Percentiles rank a stretch among this genome's conserved stretches.
Evolutionary conservation across 1,139 yeast species (phyloP).

Genomic region (Geotrichum reessii): DNA sequence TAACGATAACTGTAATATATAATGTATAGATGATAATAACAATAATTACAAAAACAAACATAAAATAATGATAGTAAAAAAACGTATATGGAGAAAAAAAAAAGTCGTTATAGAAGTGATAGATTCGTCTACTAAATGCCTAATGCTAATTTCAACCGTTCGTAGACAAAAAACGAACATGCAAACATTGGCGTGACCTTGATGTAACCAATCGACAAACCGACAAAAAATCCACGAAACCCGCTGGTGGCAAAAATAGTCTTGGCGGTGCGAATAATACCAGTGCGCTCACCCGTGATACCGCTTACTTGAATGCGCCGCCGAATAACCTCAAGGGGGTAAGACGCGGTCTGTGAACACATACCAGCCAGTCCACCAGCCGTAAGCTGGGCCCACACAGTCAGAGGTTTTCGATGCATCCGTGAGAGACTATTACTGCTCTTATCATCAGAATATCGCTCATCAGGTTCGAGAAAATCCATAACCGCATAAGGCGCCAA

Average conservation of each 20-base stretch:
- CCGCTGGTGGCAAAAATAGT: constrained; percentile 65
- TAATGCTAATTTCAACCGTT: constrained; percentile 64
- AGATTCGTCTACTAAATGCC: constrained; percentile 44
- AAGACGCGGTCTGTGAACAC: constrained; percentile 93
- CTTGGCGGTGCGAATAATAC: constrained; percentile 41
- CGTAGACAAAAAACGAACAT: constrained; percentile 91
- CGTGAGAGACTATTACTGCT: constrained; percentile 10
- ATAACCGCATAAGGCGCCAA: constrained; percentile 55
- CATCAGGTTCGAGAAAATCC: constrained; percentile 15
- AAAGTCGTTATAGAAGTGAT: not conserved
- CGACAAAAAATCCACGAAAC: constrained; percentile 81
- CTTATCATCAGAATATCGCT: constrained; percentile 6
- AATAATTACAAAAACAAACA: not conserved
- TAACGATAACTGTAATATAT: not conserved
- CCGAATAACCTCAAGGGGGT: constrained; percentile 92
- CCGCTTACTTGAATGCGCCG: constrained; percentile 85
- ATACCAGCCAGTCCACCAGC: constrained; percentile 97
- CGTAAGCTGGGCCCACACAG: constrained; percentile 82
- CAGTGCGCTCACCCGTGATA: constrained; percentile 22
- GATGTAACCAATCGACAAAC: constrained; percentile 88
- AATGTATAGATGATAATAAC: not conserved
- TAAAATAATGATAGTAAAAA: not conserved
- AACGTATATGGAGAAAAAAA: not conserved
- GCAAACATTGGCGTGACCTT: constrained; percentile 97
- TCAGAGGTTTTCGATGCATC: constrained; percentile 45